A percentile compares a stretch with the other conserved stretches of the same genome.
Evolutionary conservation across 2,329 filamentous ascomycete genomes (phyloP).

Genomic region (Elsinoe arachidis): DNA sequence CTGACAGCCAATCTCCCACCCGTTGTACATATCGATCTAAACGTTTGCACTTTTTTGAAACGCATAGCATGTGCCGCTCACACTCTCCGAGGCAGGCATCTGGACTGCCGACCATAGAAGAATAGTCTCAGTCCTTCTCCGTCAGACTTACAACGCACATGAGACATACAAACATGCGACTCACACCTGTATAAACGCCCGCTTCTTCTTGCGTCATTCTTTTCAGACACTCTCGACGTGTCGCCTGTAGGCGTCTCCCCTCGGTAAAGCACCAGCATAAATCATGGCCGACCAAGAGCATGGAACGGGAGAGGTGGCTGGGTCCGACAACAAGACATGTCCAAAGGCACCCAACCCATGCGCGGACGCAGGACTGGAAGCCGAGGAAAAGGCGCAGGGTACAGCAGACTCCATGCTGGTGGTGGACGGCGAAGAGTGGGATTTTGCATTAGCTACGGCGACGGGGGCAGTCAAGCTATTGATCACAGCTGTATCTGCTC

Average conservation of each 20-base stretch:
- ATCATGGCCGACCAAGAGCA: background rate
- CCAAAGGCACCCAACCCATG: conserved; percentile 13
- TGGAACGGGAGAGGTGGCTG: background rate
- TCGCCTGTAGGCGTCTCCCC: background rate
- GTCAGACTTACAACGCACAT: background rate
- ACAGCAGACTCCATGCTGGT: conserved; percentile 22
- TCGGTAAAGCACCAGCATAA: background rate
- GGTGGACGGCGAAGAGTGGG: conserved; percentile 40
- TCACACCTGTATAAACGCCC: conserved; percentile 2
- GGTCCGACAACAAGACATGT: background rate
- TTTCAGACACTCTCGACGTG: background rate
- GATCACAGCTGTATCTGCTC: conserved; percentile 48
- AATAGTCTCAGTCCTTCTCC: conserved; percentile 1
- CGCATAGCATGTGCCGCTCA: conserved; percentile 10
- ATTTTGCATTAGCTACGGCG: conserved; percentile 65
- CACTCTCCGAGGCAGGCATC: conserved; percentile 5
- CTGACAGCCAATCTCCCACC: conserved; percentile 1
- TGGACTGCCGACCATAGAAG: background rate
- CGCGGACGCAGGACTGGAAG: conserved; percentile 11
- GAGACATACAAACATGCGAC: conserved; percentile 7
- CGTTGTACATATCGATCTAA: background rate
- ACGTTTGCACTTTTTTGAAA: conserved; percentile 5
- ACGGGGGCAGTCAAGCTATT: conserved; percentile 71
- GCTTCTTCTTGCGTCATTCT: background rate
- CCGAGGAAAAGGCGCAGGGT: conserved; percentile 13